These are phyloP conservation scores for Neofusicoccum sp. DNA, from an alignment of 2,329 filamentous ascomycete species.

Conservation along the genomic window DNA sequence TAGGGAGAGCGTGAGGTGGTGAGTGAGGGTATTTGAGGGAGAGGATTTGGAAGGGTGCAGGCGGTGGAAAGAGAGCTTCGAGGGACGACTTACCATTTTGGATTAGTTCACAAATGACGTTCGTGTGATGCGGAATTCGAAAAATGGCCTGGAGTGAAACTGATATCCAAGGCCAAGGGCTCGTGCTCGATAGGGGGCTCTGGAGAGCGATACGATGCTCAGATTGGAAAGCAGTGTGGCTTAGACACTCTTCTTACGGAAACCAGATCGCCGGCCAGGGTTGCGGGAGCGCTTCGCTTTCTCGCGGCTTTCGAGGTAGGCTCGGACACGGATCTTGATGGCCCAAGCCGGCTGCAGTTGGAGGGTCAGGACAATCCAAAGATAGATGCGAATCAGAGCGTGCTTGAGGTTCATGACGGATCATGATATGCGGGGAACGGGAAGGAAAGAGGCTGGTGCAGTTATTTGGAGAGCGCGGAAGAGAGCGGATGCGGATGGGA, in stretches of 20 bases:
- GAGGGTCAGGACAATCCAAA: conserved; percentile 14
- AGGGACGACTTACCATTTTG: background rate
- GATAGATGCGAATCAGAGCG: conserved; percentile 12
- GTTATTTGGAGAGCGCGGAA: background rate
- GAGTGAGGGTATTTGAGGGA: background rate
- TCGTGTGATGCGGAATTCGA: too few relatives aligned
- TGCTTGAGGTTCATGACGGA: conserved; percentile 2
- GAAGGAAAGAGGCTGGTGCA: background rate
- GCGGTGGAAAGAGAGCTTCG: too few relatives aligned
- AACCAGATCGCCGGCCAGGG: background rate
- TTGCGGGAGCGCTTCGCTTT: conserved; percentile 7
- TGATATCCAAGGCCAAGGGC: too few relatives aligned
- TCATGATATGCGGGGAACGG: background rate
- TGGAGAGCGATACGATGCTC: background rate
- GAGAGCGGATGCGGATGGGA: background rate
- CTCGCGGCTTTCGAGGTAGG: conserved; percentile 14
- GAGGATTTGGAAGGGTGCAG: too few relatives aligned
- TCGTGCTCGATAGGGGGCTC: background rate
- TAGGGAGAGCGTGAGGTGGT: too few relatives aligned
- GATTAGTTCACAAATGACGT: too few relatives aligned
- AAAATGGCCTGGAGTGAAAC: too few relatives aligned
- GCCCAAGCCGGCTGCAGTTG: conserved; percentile 16
- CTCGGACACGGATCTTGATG: conserved; percentile 9
- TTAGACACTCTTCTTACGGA: background rate
- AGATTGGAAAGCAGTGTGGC: background rate